A percentile compares a stretch with the other conserved stretches of the same genome.
These are phyloP conservation scores for Verticillium nubilum DNA, from an alignment of 2,329 filamentous ascomycete genomes.

Conservation along the genomic window DNA sequence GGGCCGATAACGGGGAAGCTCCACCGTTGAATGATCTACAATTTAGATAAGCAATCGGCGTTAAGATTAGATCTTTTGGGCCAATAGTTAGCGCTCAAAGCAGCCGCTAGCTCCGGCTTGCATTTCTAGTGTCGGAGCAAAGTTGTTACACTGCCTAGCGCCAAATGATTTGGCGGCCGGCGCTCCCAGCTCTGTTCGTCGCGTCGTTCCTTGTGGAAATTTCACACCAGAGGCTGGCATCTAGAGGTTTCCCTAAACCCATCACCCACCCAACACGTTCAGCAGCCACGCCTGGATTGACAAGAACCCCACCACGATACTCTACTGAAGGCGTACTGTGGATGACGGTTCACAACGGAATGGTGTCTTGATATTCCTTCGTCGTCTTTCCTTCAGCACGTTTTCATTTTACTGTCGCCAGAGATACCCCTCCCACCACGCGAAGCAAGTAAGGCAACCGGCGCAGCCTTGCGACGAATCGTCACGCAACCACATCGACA, in stretches of 20 bases:
- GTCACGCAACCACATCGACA: background rate
- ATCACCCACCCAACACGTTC: background rate
- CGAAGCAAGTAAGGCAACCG: background rate
- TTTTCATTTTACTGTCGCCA: conserved; percentile 3
- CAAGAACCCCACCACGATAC: background rate
- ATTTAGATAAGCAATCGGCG: background rate
- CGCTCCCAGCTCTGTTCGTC: conserved; percentile 30
- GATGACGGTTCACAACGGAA: background rate
- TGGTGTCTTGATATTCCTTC: background rate
- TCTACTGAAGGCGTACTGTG: background rate
- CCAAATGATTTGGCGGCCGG: conserved; percentile 31
- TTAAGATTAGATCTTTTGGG: conserved; percentile 1
- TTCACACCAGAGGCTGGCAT: conserved; percentile 18
- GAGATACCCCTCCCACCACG: conserved; percentile 7
- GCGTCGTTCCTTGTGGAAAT: conserved; percentile 24
- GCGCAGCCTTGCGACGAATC: background rate
- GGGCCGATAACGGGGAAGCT: background rate
- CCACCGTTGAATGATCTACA: background rate
- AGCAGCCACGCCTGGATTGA: background rate
- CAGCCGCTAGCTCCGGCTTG: background rate
- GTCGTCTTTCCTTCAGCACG: background rate
- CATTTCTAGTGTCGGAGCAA: conserved; percentile 21
- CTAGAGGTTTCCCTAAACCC: background rate
- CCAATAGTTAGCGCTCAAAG: background rate
- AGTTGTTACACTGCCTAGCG: conserved; percentile 32